A percentile compares a stretch with the other conserved stretches of the same genome.
phyloP scores from a whole-genome alignment of 441 rosid species.

The Gossypium trilobum region DNA sequence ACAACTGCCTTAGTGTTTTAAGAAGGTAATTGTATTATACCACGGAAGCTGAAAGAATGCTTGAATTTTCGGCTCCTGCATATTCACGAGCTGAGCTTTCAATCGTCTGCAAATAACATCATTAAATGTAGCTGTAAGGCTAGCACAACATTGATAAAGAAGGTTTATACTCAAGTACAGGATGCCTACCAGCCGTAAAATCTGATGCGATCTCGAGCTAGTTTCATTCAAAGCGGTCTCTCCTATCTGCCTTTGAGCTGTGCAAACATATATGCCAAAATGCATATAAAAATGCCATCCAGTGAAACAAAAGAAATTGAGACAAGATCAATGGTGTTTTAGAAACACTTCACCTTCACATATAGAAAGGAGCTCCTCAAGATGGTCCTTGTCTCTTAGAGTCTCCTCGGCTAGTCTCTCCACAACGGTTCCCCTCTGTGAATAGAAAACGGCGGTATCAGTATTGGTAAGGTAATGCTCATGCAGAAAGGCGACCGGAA shows the following conservation, averaged over 20 bases:
- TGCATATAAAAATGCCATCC: not conserved
- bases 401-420: constrained; percentile 65
- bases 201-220: constrained; percentile 78
- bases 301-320: not conserved
- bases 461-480: not conserved
- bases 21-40: constrained; percentile 25
- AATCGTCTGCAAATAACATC: constrained; percentile 36
- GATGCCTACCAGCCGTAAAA: constrained; percentile 50
- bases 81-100: constrained; percentile 53
- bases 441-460: constrained; percentile 12
- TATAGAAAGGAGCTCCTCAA: constrained; percentile 52
- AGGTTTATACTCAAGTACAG: not conserved
- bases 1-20: not conserved
- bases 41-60: constrained; percentile 56
- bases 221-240: constrained; percentile 60
- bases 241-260: constrained; percentile 68
- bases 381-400: constrained; percentile 47
- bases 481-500: not conserved
- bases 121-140: not conserved
- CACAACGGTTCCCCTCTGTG: constrained; percentile 63
- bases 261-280: constrained; percentile 10
- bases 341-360: constrained; percentile 60
- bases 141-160: not conserved
- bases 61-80: constrained; percentile 34
- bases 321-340: not conserved